phyloP scores from a whole-genome alignment of 495 filamentous ascomycete species.

The Chaetomium cochliodes region DNA sequence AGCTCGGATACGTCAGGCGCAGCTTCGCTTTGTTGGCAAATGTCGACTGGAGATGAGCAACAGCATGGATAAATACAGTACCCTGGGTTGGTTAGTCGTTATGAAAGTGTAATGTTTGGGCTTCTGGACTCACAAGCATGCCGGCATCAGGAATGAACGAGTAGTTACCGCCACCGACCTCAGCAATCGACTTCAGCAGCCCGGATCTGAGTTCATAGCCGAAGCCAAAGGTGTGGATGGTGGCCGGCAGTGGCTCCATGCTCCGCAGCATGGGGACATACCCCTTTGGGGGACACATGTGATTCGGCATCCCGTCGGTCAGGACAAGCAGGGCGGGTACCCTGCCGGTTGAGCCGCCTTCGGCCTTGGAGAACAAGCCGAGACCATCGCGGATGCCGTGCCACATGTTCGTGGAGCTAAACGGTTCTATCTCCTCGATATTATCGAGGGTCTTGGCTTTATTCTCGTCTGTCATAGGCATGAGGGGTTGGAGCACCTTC shows the following conservation, averaged over 20 bases:
- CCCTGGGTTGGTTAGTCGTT: conserved; percentile 27
- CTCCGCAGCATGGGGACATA: conserved; percentile 42
- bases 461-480: conserved; percentile 36
- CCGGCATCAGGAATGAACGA: conserved; percentile 50
- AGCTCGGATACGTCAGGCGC: conserved; percentile 34
- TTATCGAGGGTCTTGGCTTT: conserved; percentile 33
- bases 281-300: conserved; percentile 38
- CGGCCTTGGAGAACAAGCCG: conserved; percentile 32
- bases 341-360: conserved; percentile 18
- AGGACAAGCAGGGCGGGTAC: conserved; percentile 48
- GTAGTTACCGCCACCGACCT: conserved; percentile 45
- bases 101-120: background rate
- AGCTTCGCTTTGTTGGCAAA: conserved; percentile 41
- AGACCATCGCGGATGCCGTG: conserved; percentile 41
- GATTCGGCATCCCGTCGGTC: conserved; percentile 49
- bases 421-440: conserved; percentile 36
- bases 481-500: conserved; percentile 41
- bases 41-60: conserved; percentile 49
- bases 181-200: conserved; percentile 47
- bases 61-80: conserved; percentile 48
- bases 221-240: conserved; percentile 51
- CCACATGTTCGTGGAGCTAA: conserved; percentile 45
- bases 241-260: conserved; percentile 37
- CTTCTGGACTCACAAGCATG: conserved; percentile 42
- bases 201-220: conserved; percentile 43